A percentile compares a stretch with the other conserved stretches of the same genome.
phyloP scores from a whole-genome alignment of 805 yeast species.

The Barnettozyma vustinii region DNA sequence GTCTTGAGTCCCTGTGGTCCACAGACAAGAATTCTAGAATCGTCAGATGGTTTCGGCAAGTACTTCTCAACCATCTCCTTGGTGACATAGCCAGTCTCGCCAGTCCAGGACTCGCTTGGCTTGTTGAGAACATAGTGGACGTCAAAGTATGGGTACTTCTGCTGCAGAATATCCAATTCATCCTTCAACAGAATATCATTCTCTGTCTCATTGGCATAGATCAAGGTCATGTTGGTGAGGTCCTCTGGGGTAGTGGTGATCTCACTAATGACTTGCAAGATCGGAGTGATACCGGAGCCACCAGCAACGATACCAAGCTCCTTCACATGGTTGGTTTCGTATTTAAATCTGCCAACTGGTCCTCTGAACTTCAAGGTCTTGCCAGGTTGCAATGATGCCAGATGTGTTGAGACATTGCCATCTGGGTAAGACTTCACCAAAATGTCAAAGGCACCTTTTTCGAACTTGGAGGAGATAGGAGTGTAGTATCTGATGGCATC shows the following conservation, averaged over 20 bases:
- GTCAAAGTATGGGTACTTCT: conserved; percentile 54
- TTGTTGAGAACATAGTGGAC: conserved; percentile 53
- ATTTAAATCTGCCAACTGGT: conserved; percentile 70
- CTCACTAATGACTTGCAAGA: conserved; percentile 70
- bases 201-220: conserved; percentile 71
- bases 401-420: conserved; percentile 62
- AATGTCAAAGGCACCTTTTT: conserved; percentile 70
- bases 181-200: conserved; percentile 69
- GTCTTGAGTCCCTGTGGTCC: conserved; percentile 72
- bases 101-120: conserved; percentile 50
- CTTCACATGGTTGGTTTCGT: conserved; percentile 52
- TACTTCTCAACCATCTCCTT: conserved; percentile 49
- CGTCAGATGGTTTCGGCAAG: conserved; percentile 44
- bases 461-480: conserved; percentile 67
- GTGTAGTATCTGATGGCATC: conserved; percentile 60
- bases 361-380: conserved; percentile 69
- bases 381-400: conserved; percentile 62
- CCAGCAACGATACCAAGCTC: conserved; percentile 72
- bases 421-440: conserved; percentile 70
- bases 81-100: conserved; percentile 54
- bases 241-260: conserved; percentile 68
- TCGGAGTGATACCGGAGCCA: conserved; percentile 88
- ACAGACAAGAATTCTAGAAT: conserved; percentile 61
- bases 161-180: conserved; percentile 66
- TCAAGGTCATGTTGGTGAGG: conserved; percentile 50